Base-by-base conservation (phyloP, 192 early-diverging fungal species). In the Gorgonomyces haynaldii region DNA sequence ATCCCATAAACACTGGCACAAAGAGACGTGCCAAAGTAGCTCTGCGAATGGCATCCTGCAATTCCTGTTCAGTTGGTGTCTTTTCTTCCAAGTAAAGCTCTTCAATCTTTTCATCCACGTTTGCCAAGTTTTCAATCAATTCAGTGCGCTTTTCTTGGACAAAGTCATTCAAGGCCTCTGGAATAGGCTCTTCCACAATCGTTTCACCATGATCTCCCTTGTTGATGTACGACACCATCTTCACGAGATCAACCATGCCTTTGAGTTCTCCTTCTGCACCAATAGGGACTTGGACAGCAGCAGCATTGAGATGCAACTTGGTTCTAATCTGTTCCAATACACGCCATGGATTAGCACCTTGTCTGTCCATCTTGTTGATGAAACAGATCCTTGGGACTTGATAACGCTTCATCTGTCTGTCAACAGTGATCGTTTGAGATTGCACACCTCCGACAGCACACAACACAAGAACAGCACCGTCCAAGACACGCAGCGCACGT, bases 401-500 rank as follows among this genome's bases (percentile, higher is more conserved):
- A 52, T 93, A 91, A 9, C 81, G 62, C 46, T 79, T 73, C 39
- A 91, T 88, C 60, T 98, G 94, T 17, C 71, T 56, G 81, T 91
- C 92, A 28, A 75, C 72, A 7, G 72, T 75, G 45, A 98, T 93
- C 0, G 87, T 94, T 60, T 88, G 83, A 21, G 88, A 91, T 56
- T 95, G 85, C 1, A 98, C 95, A n/a, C 95, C 95, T 0, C 90
- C 86, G 8, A 98, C 95, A 3, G 83, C 89, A 63, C 94, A 90
- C 17, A 98, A 49, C 7, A 98, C 87, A 1, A 89, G 74, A 19
- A 98, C 89, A 0, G 91, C 91, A 40, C 88, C 86, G 46, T 98
- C 95, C 12, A 98, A 74, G 5, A 98, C 91, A 2, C 91, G 74
- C 23, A 98, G 70, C 1, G 88, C 82, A 0, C 95, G 70, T 60